Evolutionary conservation across 345 rosid genomes (phyloP).

Genomic region (Eucalyptus shirleyi): DNA sequence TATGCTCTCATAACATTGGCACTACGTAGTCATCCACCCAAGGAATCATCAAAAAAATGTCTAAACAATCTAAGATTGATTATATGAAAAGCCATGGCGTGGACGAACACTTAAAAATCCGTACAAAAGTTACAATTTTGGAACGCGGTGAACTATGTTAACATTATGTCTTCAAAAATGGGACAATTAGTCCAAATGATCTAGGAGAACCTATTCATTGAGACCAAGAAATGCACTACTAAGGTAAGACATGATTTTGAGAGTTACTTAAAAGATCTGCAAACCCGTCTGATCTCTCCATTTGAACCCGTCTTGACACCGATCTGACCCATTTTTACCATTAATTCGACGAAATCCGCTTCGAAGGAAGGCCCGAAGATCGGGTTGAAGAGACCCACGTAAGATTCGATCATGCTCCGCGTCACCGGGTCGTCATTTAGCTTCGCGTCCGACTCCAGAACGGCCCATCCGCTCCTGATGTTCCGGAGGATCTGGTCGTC

Average conservation of each 20-base stretch:
- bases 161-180: not conserved
- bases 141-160: not conserved
- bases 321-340: slow-evolving; percentile 57
- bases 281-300: slow-evolving; percentile 62
- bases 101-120: not conserved
- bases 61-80: not conserved
- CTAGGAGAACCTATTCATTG: not conserved
- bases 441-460: slow-evolving; percentile 61
- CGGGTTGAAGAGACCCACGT: slow-evolving; percentile 14
- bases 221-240: not conserved
- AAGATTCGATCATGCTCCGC: slow-evolving; percentile 32
- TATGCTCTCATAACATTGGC: not conserved
- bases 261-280: slow-evolving; percentile 36
- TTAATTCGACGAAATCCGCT: slow-evolving; percentile 46
- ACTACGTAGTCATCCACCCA: not conserved
- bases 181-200: not conserved
- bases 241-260: not conserved
- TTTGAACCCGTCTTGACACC: slow-evolving; percentile 42
- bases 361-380: slow-evolving; percentile 27
- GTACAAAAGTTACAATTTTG: not conserved
- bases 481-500: slow-evolving; percentile 53
- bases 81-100: not conserved
- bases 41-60: not conserved
- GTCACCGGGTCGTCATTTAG: slow-evolving; percentile 47
- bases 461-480: slow-evolving; percentile 49